phyloP scores from a whole-genome alignment of 352 stramenopile genomes.

The Pythium aristosporum region DNA sequence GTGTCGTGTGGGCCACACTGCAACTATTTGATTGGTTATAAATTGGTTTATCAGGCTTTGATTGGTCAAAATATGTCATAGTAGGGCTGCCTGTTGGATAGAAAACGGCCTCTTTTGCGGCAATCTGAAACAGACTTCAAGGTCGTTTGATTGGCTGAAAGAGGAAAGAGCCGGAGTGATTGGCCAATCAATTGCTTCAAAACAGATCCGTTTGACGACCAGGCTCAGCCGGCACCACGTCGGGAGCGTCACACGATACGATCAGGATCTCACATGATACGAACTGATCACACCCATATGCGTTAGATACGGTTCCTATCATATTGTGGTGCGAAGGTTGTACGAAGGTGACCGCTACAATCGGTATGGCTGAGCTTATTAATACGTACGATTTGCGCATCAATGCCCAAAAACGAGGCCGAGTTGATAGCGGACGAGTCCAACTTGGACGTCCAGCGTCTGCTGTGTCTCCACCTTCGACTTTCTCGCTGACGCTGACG shows the following conservation, averaged over 20 bases:
- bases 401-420: too few species aligned
- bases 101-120: conserved; percentile 2
- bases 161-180: not conserved
- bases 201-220: not conserved
- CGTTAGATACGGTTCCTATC: too few species aligned
- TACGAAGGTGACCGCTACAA: too few species aligned
- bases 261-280: too few species aligned
- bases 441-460: too few species aligned
- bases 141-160: not conserved
- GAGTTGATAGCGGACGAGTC: too few species aligned
- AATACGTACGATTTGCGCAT: too few species aligned
- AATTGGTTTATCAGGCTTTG: not conserved
- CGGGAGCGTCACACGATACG: conserved; percentile 3
- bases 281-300: too few species aligned
- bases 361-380: too few species aligned
- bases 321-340: too few species aligned
- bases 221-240: not conserved
- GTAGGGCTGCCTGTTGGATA: not conserved
- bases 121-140: not conserved
- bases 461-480: too few species aligned
- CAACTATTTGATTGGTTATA: conserved; percentile 1
- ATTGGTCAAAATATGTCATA: not conserved
- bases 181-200: not conserved
- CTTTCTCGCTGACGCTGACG: too few species aligned
- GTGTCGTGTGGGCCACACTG: not conserved